Base-by-base conservation (phyloP, 129 eudicot genomes). In the Pseudognaphalium luteoalbum region DNA sequence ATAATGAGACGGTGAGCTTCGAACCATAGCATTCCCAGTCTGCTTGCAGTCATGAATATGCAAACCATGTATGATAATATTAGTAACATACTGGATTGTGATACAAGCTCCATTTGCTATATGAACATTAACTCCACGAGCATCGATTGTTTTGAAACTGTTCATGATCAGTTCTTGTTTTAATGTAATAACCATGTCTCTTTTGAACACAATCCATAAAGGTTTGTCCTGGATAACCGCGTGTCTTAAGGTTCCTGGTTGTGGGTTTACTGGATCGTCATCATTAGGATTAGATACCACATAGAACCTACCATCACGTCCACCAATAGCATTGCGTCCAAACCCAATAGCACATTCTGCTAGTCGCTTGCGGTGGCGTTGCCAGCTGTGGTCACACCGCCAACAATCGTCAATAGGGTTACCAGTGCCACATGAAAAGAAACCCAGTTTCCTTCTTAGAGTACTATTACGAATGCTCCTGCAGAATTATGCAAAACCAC, bases 91-190 rank as follows among this genome's bases (percentile, higher is more conserved):
- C 66, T 92, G 98, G 39, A 89, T 84, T 0, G 98, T 92, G 35
- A 92, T 86, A 80, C 98, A 92, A 21, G 83, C 96, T 11, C 98
- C 96, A 33, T 90, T 78, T 4, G 96, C 92, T 21, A 92, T 90
- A 59, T 92, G 96, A 41, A 92, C 96, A 71, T 85, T 81, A 56
- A 76, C 87, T 44, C 98, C 98, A 5, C 98, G 86, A 22, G 87
- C 98, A 76, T 92, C 98, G 63, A 92, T 90, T 7, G 98, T 92
- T 76, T 92, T 92, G 83, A 92, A 92, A 78, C 94, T 90, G 87
- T 92, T 92, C 96, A 92, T 92, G 62, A 92, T 87, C 17, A 92
- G 85, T 82, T 92, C 98, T 76, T 90, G 90, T 70, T 92, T 92
- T 8, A 92, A 76, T 0, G 93, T 90, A 7, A 92, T 92, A 32